Evolutionary conservation across 768 basidiomycete genomes (phyloP).

Genomic region (Tylopilus rubrobrunneus): DNA sequence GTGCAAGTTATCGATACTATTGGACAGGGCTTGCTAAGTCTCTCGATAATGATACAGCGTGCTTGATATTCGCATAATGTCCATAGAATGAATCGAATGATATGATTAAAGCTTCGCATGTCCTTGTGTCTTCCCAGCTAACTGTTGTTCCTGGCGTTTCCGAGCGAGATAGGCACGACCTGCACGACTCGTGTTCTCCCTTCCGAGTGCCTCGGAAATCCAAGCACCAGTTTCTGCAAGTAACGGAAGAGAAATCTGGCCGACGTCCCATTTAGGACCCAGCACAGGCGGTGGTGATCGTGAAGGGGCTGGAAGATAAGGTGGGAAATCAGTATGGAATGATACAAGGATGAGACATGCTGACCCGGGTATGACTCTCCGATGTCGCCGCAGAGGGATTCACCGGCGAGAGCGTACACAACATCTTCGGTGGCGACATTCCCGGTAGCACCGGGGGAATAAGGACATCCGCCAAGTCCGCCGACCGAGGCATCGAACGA

Average conservation of each 20-base stretch:
- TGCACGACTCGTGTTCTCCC: slow-evolving; percentile 71
- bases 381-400: slow-evolving; percentile 51
- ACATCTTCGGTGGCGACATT: slow-evolving; percentile 95
- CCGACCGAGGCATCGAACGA: slow-evolving; percentile 84
- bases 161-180: slow-evolving; percentile 67
- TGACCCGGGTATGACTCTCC: slow-evolving; percentile 32
- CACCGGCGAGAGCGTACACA: slow-evolving; percentile 70
- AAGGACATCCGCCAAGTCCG: slow-evolving; percentile 93
- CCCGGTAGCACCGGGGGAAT: slow-evolving; percentile 93
- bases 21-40: background rate
- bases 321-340: background rate
- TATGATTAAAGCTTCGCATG: slow-evolving; percentile 7
- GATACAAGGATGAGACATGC: background rate
- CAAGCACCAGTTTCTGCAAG: slow-evolving; percentile 78
- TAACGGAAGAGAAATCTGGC: slow-evolving; percentile 55
- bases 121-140: slow-evolving; percentile 13
- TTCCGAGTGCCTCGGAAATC: slow-evolving; percentile 66
- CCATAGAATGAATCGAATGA: background rate
- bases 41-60: background rate
- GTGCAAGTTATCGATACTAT: background rate
- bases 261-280: slow-evolving; percentile 28
- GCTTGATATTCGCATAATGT: background rate
- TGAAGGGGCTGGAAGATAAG: background rate
- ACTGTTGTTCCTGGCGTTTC: slow-evolving; percentile 33
- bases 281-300: background rate